Base-by-base conservation (phyloP, 495 filamentous ascomycete genomes). In the Aspergillus ellipticus region DNA sequence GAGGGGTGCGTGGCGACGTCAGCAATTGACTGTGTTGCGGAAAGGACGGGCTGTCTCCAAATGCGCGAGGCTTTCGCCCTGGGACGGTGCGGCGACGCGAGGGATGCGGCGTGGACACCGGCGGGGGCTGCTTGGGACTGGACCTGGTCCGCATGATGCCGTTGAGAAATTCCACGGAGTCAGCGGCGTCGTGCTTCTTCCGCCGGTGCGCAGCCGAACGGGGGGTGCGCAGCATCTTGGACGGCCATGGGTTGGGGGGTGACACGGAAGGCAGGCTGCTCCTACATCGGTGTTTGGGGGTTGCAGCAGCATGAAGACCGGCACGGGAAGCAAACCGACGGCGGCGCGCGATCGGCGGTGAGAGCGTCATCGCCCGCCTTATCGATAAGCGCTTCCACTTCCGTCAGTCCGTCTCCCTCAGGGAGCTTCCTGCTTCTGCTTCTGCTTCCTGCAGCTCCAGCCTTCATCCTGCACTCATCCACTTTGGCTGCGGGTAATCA, bases 101-200 rank as follows among this genome's bases (percentile, higher is more conserved):
- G 35, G 35, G 35, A 15, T 39, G 35, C 8, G 35, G 35, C 5
- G 35, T 39, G 5, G 35, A n/a, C 5, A n/a, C 10, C 11, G 3
- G 24, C 7, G 3, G 24, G 24, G 24, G 3, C 24, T 28, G 24
- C 3, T 7, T 28, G 24, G 24, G 24, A 28, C 24, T 28, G 24
- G 24, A 7, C 24, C n/a, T 8, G 17, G 39, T 39, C 24, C 49
- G 29, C 53, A 61, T 62, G 42, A 65, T 43, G 22, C 33, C 54
- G 24, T 68, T 68, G 28, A 68, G 42, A 16, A 63, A 26, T 15
- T 65, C 65, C 6, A 68, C 26, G 0, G 60, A 22, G n/a, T 56
- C 37, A 0, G 33, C 47, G 8, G 62, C 64, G 10, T 49, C 42
- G 15, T 59, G 57, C 54, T 58, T 65, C 31, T 39, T 57, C 15